Evolutionary conservation across 805 yeast genomes (phyloP).

Genomic region (Candida fluviatilis): DNA sequence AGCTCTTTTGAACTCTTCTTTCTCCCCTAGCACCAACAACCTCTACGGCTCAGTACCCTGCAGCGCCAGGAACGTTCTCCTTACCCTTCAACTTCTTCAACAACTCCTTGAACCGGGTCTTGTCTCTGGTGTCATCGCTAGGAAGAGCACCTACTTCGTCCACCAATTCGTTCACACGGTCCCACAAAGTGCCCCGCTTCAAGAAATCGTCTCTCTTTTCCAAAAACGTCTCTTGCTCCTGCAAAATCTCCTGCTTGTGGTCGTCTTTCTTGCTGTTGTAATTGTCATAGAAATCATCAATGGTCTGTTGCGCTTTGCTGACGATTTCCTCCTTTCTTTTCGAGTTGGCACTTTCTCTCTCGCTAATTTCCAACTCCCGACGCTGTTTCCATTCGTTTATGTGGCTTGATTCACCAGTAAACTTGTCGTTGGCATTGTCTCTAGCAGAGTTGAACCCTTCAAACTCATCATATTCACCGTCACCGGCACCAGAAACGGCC

Average conservation of each 20-base stretch:
- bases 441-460: slow-evolving; percentile 23
- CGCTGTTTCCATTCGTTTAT: slow-evolving; percentile 74
- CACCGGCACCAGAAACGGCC: slow-evolving; percentile 15
- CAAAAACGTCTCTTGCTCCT: slow-evolving; percentile 68
- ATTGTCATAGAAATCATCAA: slow-evolving; percentile 89
- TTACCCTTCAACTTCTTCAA: slow-evolving; percentile 65
- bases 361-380: slow-evolving; percentile 70
- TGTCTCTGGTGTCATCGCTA: slow-evolving; percentile 54
- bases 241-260: slow-evolving; percentile 55
- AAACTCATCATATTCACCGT: slow-evolving; percentile 42
- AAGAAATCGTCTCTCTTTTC: slow-evolving; percentile 68
- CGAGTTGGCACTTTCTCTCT: slow-evolving; percentile 70
- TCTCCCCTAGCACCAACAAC: too few species aligned
- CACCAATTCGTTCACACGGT: slow-evolving; percentile 51
- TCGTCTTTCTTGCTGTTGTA: slow-evolving; percentile 81
- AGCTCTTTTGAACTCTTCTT: too few species aligned
- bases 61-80: slow-evolving; percentile 73
- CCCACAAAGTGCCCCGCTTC: slow-evolving; percentile 52
- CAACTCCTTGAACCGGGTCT: slow-evolving; percentile 64
- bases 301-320: slow-evolving; percentile 72
- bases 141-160: slow-evolving; percentile 38
- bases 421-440: slow-evolving; percentile 9
- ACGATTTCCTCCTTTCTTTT: slow-evolving; percentile 63
- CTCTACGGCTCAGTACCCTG: slow-evolving; percentile 41
- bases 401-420: slow-evolving; percentile 47